Conservation (phyloP, 768 basidiomycete species). For the Cyclocybe aegerita region DNA sequence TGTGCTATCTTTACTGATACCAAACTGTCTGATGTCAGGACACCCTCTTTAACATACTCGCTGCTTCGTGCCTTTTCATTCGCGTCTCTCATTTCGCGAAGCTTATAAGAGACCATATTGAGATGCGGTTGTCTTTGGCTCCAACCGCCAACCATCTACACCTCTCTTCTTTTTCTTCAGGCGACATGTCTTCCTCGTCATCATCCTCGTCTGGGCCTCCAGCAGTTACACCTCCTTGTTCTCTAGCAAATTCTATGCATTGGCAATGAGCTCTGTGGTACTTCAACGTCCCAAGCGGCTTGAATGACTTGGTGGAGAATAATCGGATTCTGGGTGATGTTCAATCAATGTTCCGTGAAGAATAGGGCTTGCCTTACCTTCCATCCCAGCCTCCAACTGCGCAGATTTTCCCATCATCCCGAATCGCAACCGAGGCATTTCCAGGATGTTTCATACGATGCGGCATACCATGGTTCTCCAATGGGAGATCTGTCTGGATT, state of each 20-base stretch:
- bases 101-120: conserved; percentile 67
- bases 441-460: conserved; percentile 77
- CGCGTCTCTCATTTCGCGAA: conserved; percentile 34
- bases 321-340: conserved; percentile 62
- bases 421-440: conserved; percentile 74
- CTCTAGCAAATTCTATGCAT: conserved; percentile 65
- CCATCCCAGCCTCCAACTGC: conserved; percentile 96
- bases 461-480: conserved; percentile 27
- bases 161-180: conserved; percentile 42
- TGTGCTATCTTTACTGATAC: conserved; percentile 6
- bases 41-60: neutral
- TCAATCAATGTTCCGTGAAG: neutral
- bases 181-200: conserved; percentile 54
- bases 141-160: conserved; percentile 65
- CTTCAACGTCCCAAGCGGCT: conserved; percentile 77
- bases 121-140: conserved; percentile 67
- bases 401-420: conserved; percentile 74
- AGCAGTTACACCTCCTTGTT: conserved; percentile 6
- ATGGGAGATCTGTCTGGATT: conserved; percentile 13
- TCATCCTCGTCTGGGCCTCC: conserved; percentile 35
- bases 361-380: conserved; percentile 52
- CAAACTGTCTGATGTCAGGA: neutral
- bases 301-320: conserved; percentile 78
- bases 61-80: neutral
- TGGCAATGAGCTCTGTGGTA: conserved; percentile 85